Base-by-base conservation (phyloP, 2,329 filamentous ascomycete genomes). In the Phoma sp. region DNA sequence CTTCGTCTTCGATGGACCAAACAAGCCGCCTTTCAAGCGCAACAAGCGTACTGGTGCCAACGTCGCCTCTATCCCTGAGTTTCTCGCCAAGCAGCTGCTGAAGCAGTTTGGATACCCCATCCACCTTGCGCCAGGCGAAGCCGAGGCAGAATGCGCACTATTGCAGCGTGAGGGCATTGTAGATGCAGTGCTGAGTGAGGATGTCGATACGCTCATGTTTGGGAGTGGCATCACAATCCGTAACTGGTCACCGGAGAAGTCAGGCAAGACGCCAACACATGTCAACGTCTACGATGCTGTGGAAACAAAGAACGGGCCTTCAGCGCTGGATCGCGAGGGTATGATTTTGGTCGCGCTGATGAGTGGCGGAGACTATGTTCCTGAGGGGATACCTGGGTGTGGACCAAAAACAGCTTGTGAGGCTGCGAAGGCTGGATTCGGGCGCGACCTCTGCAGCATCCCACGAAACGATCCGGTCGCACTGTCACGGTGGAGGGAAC, bases 151-250 rank as follows among this genome's bases (percentile, higher is more conserved):
- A 77, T 99, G 95, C 63, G 95, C 95, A 0, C 78, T 95, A 15
- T 76, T 99, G 3, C 93, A 99, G 70, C 82, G 84, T 55, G 84
- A 88, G 40, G 92, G 92, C 47, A 74, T 75, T 15, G 73, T 75
- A 1, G 95, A 99, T 74, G 94, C 91, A 0, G 95, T 98, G 1
- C 81, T 99, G 65, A 97, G 91, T 73, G 93, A 99, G 73, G 95
- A 99, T 79, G 92, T 97, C 38, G 95, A 99, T 72, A 95, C 94
- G 2, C 85, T 98, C 67, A 98, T 98, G 94, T 98, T 98, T 77
- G 95, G 95, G 1, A 95, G 92, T 60, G 87, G 85, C 0, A 77
- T 86, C 33, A 94, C 90, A 0, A 77, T 97, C 37, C 84, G 92
- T 45, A 94, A 92, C 67, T 97, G 91, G 88, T 90, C 90, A 0